A percentile compares a stretch with the other conserved stretches of the same genome.
Evolutionary conservation across 1,139 yeast species (phyloP).

Genomic region (Suhomyces bribrorum): DNA sequence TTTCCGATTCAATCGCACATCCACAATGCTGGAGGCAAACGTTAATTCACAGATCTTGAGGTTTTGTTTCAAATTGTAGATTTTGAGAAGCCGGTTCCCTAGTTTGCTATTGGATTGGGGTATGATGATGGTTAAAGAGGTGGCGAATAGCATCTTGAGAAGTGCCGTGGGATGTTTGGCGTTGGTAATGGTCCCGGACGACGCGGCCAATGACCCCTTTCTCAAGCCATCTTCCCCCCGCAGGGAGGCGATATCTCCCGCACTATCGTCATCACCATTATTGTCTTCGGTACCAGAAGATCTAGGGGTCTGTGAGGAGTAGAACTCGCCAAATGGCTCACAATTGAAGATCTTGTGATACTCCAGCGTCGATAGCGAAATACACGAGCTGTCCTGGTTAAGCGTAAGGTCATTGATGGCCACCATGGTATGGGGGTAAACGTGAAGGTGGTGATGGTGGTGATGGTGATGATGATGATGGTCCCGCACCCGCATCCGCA

Average conservation of each 20-base stretch:
- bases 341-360: constrained; percentile 45
- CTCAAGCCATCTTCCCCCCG: neutral
- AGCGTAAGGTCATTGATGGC: constrained; percentile 43
- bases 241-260: neutral
- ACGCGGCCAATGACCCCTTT: neutral
- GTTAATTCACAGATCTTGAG: constrained; percentile 70
- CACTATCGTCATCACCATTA: constrained; percentile 5
- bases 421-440: constrained; percentile 12
- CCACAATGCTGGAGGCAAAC: constrained; percentile 61
- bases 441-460: neutral
- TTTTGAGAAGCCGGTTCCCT: constrained; percentile 54
- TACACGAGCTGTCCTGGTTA: constrained; percentile 47
- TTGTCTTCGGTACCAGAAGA: constrained; percentile 2
- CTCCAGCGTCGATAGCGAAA: constrained; percentile 38
- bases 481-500: too few species aligned
- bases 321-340: constrained; percentile 52
- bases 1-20: constrained; percentile 66
- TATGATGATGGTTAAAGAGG: constrained; percentile 66
- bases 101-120: constrained; percentile 45
- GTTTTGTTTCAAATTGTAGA: constrained; percentile 67
- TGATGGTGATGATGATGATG: neutral
- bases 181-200: neutral
- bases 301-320: constrained; percentile 22
- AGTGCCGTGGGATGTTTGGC: constrained; percentile 30
- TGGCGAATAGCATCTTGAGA: constrained; percentile 66